Percentiles rank a stretch among this genome's conserved stretches.
These are phyloP conservation scores for Microthyrium microscopicum DNA, from an alignment of 2,329 filamentous ascomycete species.

Conservation along the genomic window DNA sequence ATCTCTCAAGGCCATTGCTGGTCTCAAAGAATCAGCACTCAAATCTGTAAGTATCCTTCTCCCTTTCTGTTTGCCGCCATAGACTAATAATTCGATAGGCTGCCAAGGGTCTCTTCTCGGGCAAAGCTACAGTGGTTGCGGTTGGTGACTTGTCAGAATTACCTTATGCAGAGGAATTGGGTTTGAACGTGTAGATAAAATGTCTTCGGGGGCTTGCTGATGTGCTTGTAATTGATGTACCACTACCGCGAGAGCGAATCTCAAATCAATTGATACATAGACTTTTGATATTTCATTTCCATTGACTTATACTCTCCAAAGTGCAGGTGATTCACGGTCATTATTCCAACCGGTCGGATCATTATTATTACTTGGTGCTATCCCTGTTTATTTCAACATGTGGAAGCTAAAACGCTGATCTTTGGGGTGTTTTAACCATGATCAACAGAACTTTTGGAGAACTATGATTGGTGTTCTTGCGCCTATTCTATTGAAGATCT, in stretches of 20 bases:
- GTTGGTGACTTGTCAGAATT: constrained; percentile 85
- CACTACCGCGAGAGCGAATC: constrained; percentile 2
- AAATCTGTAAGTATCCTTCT: constrained; percentile 51
- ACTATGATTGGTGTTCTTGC: no score
- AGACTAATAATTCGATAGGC: constrained; percentile 35
- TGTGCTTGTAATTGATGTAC: constrained; percentile 1
- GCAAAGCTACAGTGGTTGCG: constrained; percentile 74
- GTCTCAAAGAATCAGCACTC: constrained; percentile 68
- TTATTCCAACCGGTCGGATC: no score
- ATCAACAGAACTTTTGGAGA: no score
- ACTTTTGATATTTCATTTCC: no score
- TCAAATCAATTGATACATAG: no score
- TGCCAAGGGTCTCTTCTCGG: constrained; percentile 72
- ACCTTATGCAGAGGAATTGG: constrained; percentile 86
- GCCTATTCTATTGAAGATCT: no score
- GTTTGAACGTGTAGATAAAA: constrained; percentile 69
- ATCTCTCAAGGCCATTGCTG: constrained; percentile 60
- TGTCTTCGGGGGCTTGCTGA: neutral
- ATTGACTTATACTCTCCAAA: no score
- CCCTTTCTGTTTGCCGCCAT: neutral
- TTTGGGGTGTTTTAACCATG: no score
- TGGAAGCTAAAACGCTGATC: no score
- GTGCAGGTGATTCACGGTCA: no score
- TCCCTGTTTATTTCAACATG: no score
- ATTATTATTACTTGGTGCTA: no score